Evolutionary conservation across 495 filamentous ascomycete species (phyloP), one percentile per base, ranked within the genome.

Genomic region (Penicillium egyptiacum): DNA sequence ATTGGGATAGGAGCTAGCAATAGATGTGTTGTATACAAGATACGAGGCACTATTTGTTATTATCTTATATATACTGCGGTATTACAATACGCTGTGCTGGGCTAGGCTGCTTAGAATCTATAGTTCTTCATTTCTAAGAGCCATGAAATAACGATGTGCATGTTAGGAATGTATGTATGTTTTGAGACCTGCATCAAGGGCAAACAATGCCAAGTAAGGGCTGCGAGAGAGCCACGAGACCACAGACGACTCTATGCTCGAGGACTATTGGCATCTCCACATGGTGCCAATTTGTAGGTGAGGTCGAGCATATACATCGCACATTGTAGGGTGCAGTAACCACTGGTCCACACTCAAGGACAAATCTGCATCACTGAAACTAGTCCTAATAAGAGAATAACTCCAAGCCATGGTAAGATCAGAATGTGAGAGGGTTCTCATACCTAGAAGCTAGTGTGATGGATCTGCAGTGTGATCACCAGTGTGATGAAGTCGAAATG

Each of bases 131-230:
- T 39, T 39, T 37, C 12, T 10, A 6, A 39, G 35, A 39, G 14
- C 30, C 16, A 1, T 5, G 5, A 8, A 39, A 39, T 39, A 39
- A 39, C 5, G 35, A 39, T 39, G 35, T 39, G 35, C 35, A 39
- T 39, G 2, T n/a, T n/a, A 37, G 47, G 41, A 31, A 46, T 45
- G 52, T 46, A 20, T 43, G 41, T n/a, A 16, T 28, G 28, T 30
- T 9, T 19, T 47, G 50, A 42, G 23, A 56, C 50, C 41, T 56
- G 47, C 52, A 56, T 56, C 43, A 25, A 55, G 45, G 45, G 44
- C 22, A 52, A 55, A 58, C 19, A 40, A 54, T 50, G 25, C 16
- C 25, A 54, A 58, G 60, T 42, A 63, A 59, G 60, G 60, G 55
- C 47, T 26, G 19, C 20, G 43, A 50, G 6, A 40, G 17, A 47